Conservation (phyloP, 805 yeast species). For the Cyberlindnera bimundalis region DNA sequence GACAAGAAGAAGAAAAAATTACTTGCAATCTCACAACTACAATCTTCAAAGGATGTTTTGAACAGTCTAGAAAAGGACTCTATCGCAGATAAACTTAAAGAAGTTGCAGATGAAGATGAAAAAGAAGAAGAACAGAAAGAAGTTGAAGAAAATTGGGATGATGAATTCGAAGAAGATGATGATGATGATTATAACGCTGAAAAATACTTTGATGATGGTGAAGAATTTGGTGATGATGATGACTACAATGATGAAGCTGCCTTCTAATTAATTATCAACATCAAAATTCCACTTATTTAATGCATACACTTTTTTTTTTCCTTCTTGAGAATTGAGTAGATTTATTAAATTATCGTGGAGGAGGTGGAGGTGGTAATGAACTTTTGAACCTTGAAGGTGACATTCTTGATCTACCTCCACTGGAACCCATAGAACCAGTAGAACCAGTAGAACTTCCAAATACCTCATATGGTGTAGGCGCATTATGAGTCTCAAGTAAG, state of each 20-base stretch:
- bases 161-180: slow-evolving; percentile 56
- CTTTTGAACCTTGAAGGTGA: slow-evolving; percentile 24
- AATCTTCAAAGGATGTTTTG: slow-evolving; percentile 25
- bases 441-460: slow-evolving; percentile 12
- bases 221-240: slow-evolving; percentile 46
- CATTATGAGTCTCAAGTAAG: slow-evolving; percentile 35
- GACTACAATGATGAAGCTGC: slow-evolving; percentile 61
- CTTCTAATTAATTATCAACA: no score
- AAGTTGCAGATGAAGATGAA: slow-evolving; percentile 45
- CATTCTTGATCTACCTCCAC: slow-evolving; percentile 15
- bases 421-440: slow-evolving; percentile 7
- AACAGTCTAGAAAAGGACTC: slow-evolving; percentile 28
- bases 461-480: slow-evolving; percentile 45
- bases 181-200: slow-evolving; percentile 65
- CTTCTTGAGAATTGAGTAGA: not conserved
- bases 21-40: slow-evolving; percentile 37
- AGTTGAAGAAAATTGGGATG: slow-evolving; percentile 48
- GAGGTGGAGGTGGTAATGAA: slow-evolving; percentile 22
- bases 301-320: not conserved
- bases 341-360: not conserved
- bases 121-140: slow-evolving; percentile 32
- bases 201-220: slow-evolving; percentile 60
- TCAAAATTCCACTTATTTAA: not conserved
- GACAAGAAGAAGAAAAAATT: slow-evolving; percentile 51
- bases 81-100: slow-evolving; percentile 46